phyloP scores from a whole-genome alignment of 2,329 filamentous ascomycete genomes.

The Microsporum ferrugineum region DNA sequence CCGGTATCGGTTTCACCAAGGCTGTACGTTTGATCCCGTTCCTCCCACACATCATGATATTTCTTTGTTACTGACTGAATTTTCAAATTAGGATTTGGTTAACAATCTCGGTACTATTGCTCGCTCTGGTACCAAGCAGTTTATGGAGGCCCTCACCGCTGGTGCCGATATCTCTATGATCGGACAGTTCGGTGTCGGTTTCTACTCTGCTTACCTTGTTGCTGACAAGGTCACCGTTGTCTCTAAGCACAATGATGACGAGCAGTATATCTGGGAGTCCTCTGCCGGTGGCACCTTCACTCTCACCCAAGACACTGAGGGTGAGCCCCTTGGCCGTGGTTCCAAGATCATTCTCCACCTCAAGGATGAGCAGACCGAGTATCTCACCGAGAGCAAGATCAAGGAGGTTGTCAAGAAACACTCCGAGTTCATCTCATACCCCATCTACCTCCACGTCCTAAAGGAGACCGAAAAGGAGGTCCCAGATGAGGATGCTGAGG shows the following conservation, averaged over 20 bases:
- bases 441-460: slow-evolving; percentile 98
- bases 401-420: slow-evolving; percentile 99
- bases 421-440: slow-evolving; percentile 99
- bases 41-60: background rate
- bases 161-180: slow-evolving; percentile 99
- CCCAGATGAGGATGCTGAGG: slow-evolving; percentile 82
- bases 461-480: slow-evolving; percentile 99
- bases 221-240: slow-evolving; percentile 90
- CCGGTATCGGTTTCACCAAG: slow-evolving; percentile 99
- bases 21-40: slow-evolving; percentile 55
- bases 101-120: slow-evolving; percentile 99
- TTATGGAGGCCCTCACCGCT: slow-evolving; percentile 98
- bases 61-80: slow-evolving; percentile 24
- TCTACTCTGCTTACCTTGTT: slow-evolving; percentile 99
- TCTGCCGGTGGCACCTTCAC: slow-evolving; percentile 95
- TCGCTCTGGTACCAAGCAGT: slow-evolving; percentile 98
- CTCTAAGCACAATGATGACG: slow-evolving; percentile 99
- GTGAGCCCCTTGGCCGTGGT: slow-evolving; percentile 81
- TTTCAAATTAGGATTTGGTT: slow-evolving; percentile 65
- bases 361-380: slow-evolving; percentile 98
- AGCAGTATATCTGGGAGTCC: slow-evolving; percentile 99
- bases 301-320: slow-evolving; percentile 79
- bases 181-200: slow-evolving; percentile 99
- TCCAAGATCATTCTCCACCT: slow-evolving; percentile 97
- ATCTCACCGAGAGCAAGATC: slow-evolving; percentile 96